Evolutionary conservation across 208 protist species (phyloP).

Genomic region (Crithidia bombi): DNA sequence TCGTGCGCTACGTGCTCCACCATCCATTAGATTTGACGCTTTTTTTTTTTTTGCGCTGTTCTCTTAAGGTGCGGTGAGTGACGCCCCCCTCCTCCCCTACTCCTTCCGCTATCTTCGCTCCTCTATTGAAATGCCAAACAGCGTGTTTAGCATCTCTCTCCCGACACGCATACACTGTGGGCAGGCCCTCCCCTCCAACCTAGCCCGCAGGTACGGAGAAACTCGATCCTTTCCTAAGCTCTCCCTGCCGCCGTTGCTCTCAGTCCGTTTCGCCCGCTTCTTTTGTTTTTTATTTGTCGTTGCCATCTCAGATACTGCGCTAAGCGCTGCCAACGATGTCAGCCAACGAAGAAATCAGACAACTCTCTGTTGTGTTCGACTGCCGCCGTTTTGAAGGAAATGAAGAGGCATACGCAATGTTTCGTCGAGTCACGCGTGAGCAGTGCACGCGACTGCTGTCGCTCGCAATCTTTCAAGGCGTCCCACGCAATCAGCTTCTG

Average conservation of each 20-base stretch:
- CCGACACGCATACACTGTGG: too few relatives aligned
- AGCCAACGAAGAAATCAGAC: background rate
- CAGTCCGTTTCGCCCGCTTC: background rate
- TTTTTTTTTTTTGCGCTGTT: too few relatives aligned
- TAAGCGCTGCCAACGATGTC: background rate
- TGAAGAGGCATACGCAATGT: background rate
- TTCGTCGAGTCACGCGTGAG: background rate
- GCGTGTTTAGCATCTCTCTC: too few relatives aligned
- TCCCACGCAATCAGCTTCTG: background rate
- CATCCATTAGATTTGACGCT: too few relatives aligned
- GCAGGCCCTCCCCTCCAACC: too few relatives aligned
- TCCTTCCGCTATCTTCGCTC: too few relatives aligned
- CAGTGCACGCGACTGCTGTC: conserved; percentile 18
- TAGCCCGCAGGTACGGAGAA: too few relatives aligned
- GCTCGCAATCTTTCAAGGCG: background rate
- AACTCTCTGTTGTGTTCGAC: background rate
- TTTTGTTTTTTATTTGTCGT: background rate
- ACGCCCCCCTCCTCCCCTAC: too few relatives aligned
- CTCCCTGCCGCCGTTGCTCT: background rate
- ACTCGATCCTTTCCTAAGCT: too few relatives aligned
- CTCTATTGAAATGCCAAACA: too few relatives aligned
- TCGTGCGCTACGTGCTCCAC: too few relatives aligned
- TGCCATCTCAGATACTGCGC: background rate
- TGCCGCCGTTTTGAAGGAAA: background rate
- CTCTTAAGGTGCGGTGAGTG: too few relatives aligned